These are phyloP conservation scores for Psilocybe sp. DNA, from an alignment of 768 basidiomycete genomes.

Conservation along the genomic window DNA sequence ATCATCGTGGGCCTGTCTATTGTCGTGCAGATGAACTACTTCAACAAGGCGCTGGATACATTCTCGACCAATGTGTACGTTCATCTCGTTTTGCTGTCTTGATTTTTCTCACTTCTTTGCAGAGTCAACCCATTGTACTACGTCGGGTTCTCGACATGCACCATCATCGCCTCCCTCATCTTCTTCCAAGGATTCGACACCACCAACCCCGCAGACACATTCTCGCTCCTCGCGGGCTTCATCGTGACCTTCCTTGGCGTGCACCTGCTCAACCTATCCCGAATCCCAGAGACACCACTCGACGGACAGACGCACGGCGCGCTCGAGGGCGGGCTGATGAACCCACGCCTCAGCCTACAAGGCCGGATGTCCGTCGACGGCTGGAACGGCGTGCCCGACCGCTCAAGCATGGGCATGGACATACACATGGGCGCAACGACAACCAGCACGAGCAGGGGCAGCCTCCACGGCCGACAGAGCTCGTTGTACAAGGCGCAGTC, in stretches of 20 bases:
- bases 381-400: slow-evolving; percentile 49
- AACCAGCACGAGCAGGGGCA: slow-evolving; percentile 12
- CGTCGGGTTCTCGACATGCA: slow-evolving; percentile 92
- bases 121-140: slow-evolving; percentile 99
- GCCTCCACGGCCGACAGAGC: slow-evolving; percentile 59
- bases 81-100: neutral
- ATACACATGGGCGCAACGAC: slow-evolving; percentile 18
- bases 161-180: slow-evolving; percentile 91
- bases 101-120: neutral
- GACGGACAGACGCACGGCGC: slow-evolving; percentile 34
- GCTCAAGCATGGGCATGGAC: slow-evolving; percentile 22
- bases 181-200: slow-evolving; percentile 98
- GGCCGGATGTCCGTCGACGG: slow-evolving; percentile 81
- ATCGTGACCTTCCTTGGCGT: slow-evolving; percentile 94
- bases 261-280: slow-evolving; percentile 86
- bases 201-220: slow-evolving; percentile 71
- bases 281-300: slow-evolving; percentile 45
- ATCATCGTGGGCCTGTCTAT: slow-evolving; percentile 82
- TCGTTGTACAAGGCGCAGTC: slow-evolving; percentile 67
- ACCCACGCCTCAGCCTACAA: slow-evolving; percentile 78
- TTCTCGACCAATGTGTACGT: slow-evolving; percentile 95
- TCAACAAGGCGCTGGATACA: slow-evolving; percentile 96
- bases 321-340: slow-evolving; percentile 65
- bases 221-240: slow-evolving; percentile 89
- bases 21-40: slow-evolving; percentile 91